A percentile compares a stretch with the other conserved stretches of the same genome.
phyloP scores from a whole-genome alignment of 805 yeast species.

The Torulaspora maleeae region DNA sequence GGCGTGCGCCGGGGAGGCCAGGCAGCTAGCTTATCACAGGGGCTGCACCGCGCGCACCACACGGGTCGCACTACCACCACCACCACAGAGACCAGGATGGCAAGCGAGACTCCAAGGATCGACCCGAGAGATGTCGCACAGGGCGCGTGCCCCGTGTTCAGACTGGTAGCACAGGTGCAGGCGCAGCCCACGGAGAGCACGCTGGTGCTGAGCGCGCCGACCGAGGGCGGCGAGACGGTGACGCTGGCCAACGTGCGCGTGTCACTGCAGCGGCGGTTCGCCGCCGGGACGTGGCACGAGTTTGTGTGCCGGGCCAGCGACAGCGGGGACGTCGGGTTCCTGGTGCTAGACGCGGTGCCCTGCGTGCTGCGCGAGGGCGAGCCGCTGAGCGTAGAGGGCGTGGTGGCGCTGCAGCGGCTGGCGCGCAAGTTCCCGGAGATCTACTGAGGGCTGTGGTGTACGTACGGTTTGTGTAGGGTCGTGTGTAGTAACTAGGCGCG shows the following conservation, averaged over 20 bases:
- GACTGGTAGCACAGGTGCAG: constrained; percentile 33
- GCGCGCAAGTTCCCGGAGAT: constrained; percentile 32
- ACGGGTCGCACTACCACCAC: no score
- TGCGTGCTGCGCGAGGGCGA: constrained; percentile 30
- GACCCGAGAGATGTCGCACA: constrained; percentile 30
- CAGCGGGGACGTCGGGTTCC: constrained; percentile 33
- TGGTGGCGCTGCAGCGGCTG: constrained; percentile 33
- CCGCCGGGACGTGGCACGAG: constrained; percentile 34
- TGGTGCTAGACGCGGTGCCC: constrained; percentile 33
- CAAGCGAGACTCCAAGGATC: constrained; percentile 34
- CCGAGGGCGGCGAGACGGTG: constrained; percentile 28
- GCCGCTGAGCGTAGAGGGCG: constrained; percentile 30
- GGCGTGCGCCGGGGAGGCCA: no score
- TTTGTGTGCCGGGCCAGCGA: constrained; percentile 34
- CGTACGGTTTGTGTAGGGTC: no score
- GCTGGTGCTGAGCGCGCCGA: constrained; percentile 27
- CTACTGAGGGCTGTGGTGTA: no score
- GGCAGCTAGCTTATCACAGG: no score
- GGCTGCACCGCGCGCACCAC: no score
- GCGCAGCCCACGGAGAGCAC: constrained; percentile 30
- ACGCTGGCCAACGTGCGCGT: constrained; percentile 29
- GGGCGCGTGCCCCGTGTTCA: constrained; percentile 27
- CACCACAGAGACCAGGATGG: constrained; percentile 22
- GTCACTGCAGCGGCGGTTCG: constrained; percentile 25
- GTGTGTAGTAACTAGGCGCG: no score